phyloP scores from a whole-genome alignment of 768 basidiomycete species.

The Mycena metata region DNA sequence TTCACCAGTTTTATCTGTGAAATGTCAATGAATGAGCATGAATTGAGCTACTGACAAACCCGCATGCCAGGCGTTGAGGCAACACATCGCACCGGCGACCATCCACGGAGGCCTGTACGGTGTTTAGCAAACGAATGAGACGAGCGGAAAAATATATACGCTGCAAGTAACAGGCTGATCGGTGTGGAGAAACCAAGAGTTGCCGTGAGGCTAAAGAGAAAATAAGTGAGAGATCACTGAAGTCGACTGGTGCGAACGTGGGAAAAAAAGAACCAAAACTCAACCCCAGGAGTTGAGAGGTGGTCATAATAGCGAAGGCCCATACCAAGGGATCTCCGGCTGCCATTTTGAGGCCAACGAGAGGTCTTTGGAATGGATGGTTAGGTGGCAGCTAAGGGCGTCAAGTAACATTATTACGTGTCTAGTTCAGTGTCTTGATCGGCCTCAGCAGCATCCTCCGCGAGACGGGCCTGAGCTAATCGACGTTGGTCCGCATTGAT shows the following conservation, averaged over 20 bases:
- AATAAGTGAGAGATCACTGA: not conserved
- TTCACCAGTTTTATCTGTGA: constrained; percentile 69
- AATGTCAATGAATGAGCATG: constrained; percentile 33
- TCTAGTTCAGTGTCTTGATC: constrained; percentile 68
- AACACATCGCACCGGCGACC: constrained; percentile 59
- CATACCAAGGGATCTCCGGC: constrained; percentile 67
- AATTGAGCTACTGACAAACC: constrained; percentile 39
- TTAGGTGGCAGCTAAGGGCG: not conserved
- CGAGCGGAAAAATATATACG: constrained; percentile 54
- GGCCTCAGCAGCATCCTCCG: constrained; percentile 78
- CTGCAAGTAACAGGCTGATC: constrained; percentile 67
- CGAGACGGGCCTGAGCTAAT: constrained; percentile 73
- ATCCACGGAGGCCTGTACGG: constrained; percentile 73
- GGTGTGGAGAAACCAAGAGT: constrained; percentile 76
- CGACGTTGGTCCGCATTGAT: constrained; percentile 61
- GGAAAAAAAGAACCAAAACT: constrained; percentile 71
- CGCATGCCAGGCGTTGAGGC: constrained; percentile 66
- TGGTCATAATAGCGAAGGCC: constrained; percentile 68
- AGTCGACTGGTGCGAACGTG: not conserved
- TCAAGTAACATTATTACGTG: constrained; percentile 59
- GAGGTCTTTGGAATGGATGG: constrained; percentile 50
- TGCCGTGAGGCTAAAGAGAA: constrained; percentile 56
- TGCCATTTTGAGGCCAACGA: constrained; percentile 66
- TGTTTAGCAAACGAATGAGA: not conserved
- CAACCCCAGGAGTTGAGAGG: constrained; percentile 64